Evolutionary conservation across 768 basidiomycete species (phyloP).

Genomic region (Amanita brunnescens): DNA sequence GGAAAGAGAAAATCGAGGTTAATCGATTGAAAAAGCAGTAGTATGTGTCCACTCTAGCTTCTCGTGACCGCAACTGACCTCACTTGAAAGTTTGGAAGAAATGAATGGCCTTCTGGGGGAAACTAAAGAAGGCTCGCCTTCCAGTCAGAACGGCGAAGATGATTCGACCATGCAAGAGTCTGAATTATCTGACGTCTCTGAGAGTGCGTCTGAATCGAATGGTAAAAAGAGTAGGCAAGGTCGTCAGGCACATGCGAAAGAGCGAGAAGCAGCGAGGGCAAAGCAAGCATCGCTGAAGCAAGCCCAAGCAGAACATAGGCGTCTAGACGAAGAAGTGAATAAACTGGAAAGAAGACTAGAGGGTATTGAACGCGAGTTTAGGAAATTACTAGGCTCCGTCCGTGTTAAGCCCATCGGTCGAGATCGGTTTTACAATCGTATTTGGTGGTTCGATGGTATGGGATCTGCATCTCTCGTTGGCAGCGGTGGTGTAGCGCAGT

Average conservation of each 20-base stretch:
- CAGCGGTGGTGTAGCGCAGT: conserved; percentile 70
- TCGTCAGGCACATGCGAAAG: conserved; percentile 62
- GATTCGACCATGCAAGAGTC: conserved; percentile 56
- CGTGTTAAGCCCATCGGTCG: conserved; percentile 83
- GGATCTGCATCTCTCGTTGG: conserved; percentile 76
- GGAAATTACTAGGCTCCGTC: conserved; percentile 77
- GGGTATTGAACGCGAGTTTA: conserved; percentile 87
- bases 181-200: conserved; percentile 69
- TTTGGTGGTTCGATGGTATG: conserved; percentile 99
- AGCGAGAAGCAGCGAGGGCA: conserved; percentile 68
- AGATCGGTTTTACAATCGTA: conserved; percentile 89
- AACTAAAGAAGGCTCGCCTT: conserved; percentile 35
- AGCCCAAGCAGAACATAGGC: conserved; percentile 73
- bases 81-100: conserved; percentile 50
- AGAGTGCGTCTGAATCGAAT: conserved; percentile 48
- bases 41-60: conserved; percentile 40
- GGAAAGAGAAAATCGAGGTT: conserved; percentile 94
- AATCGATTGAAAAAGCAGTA: conserved; percentile 83
- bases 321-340: conserved; percentile 82
- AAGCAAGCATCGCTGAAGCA: conserved; percentile 78
- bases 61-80: not conserved
- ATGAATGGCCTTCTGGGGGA: conserved; percentile 60
- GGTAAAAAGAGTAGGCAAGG: conserved; percentile 42
- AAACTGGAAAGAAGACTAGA: conserved; percentile 76
- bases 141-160: conserved; percentile 41